These are phyloP conservation scores for Dichomitus squalens DNA, from an alignment of 1,284 basidiomycete species.

Conservation along the genomic window DNA sequence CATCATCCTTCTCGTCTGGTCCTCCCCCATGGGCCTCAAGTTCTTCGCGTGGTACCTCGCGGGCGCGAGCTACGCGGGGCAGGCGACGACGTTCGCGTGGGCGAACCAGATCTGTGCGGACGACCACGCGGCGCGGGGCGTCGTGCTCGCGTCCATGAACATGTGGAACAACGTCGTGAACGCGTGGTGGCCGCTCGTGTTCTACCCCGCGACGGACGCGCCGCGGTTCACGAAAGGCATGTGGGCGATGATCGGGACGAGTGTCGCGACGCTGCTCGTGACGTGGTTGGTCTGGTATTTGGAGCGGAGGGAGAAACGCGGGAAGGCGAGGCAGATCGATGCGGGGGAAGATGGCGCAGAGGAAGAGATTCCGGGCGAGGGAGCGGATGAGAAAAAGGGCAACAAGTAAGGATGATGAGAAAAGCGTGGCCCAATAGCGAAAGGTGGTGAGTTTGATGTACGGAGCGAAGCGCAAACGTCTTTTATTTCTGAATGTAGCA, in stretches of 20 bases:
- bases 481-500: no score
- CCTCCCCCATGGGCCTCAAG: constrained; percentile 55
- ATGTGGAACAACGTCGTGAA: constrained; percentile 76
- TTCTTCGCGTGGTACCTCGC: constrained; percentile 72
- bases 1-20: constrained; percentile 61
- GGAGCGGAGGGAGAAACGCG: constrained; percentile 46
- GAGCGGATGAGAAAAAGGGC: background rate
- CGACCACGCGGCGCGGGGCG: constrained; percentile 64
- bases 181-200: constrained; percentile 71
- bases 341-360: background rate
- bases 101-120: constrained; percentile 72
- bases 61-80: constrained; percentile 66
- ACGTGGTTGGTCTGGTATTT: constrained; percentile 61
- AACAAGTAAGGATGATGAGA: constrained; percentile 8
- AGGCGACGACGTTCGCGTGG: constrained; percentile 75
- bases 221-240: constrained; percentile 64
- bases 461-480: no score
- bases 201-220: constrained; percentile 69
- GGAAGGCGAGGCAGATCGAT: background rate
- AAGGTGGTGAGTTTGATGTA: no score
- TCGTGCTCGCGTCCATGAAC: constrained; percentile 74
- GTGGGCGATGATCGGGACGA: constrained; percentile 66
- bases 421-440: constrained; percentile 1
- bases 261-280: constrained; percentile 53
- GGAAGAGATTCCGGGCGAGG: background rate